phyloP scores from a whole-genome alignment of 78 protist genomes.

The Planoprotostelium fungivorum region DNA sequence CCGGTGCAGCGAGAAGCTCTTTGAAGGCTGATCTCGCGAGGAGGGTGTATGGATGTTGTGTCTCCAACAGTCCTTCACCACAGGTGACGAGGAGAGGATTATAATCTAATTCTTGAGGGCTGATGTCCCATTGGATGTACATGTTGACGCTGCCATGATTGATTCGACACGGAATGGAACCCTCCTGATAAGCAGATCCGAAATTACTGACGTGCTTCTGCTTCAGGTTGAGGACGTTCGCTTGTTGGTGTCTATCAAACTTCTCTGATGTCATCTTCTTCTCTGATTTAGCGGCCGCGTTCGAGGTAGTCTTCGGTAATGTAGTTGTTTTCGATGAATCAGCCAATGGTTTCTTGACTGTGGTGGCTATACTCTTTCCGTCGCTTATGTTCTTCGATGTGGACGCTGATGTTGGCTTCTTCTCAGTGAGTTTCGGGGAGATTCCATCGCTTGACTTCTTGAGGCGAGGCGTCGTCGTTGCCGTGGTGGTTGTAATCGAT shows the following conservation, averaged over 20 bases:
- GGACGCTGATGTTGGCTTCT: too few relatives aligned
- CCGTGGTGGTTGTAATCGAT: too few relatives aligned
- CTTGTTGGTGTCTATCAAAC: background rate
- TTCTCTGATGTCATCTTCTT: background rate
- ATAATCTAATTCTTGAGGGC: background rate
- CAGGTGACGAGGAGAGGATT: background rate
- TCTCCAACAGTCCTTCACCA: background rate
- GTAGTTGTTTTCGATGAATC: too few relatives aligned
- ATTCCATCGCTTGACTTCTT: too few relatives aligned
- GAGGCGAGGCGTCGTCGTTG: too few relatives aligned
- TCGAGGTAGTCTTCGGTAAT: too few relatives aligned
- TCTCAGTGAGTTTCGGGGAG: too few relatives aligned
- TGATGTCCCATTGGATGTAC: background rate
- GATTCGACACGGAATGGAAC: background rate
- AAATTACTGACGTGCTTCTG: background rate
- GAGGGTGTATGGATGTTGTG: background rate
- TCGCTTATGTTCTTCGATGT: too few relatives aligned
- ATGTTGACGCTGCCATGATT: background rate
- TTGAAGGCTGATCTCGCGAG: background rate
- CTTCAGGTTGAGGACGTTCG: background rate
- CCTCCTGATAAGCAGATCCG: background rate
- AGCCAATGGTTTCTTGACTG: too few relatives aligned
- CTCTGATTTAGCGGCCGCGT: too few relatives aligned
- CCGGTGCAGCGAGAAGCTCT: background rate
- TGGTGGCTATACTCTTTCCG: too few relatives aligned